phyloP scores from a whole-genome alignment of 768 basidiomycete species.

The Termitomyces sp. region DNA sequence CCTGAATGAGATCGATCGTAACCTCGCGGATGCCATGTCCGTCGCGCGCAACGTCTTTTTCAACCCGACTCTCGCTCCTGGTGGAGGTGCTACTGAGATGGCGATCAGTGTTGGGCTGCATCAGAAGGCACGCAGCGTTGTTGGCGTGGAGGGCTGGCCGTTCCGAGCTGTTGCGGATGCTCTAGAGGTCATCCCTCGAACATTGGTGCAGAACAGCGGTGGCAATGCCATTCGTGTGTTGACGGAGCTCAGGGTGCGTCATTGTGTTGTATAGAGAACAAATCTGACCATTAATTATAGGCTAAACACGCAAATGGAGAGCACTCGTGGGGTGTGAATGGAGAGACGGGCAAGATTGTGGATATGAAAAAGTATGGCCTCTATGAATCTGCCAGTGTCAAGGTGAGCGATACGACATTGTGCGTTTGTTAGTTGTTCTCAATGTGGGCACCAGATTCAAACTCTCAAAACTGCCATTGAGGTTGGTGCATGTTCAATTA shows the following conservation, averaged over 20 bases:
- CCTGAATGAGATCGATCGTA: constrained; percentile 96
- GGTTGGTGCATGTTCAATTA: constrained; percentile 32
- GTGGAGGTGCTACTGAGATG: constrained; percentile 98
- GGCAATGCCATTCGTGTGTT: constrained; percentile 92
- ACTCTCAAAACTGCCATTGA: constrained; percentile 97
- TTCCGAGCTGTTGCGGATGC: constrained; percentile 93
- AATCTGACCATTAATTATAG: constrained; percentile 34
- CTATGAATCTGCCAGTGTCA: constrained; percentile 95
- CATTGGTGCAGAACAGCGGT: constrained; percentile 91
- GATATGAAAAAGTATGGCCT: constrained; percentile 95
- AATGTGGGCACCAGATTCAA: constrained; percentile 60
- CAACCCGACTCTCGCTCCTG: constrained; percentile 90
- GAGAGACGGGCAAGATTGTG: constrained; percentile 92
- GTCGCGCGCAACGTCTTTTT: constrained; percentile 97
- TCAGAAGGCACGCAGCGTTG: constrained; percentile 71
- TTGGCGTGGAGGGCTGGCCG: constrained; percentile 89
- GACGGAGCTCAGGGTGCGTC: constrained; percentile 87
- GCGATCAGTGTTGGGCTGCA: constrained; percentile 89
- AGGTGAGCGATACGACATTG: constrained; percentile 40
- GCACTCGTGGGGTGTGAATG: constrained; percentile 91
- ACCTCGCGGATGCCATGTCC: constrained; percentile 95
- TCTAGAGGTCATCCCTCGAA: constrained; percentile 95
- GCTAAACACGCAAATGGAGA: constrained; percentile 95
- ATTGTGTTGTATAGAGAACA: constrained; percentile 8
- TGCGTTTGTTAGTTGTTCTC: not conserved